Conservation (phyloP, 139 green algal species). For the Edaphochlamys debaryana region DNA sequence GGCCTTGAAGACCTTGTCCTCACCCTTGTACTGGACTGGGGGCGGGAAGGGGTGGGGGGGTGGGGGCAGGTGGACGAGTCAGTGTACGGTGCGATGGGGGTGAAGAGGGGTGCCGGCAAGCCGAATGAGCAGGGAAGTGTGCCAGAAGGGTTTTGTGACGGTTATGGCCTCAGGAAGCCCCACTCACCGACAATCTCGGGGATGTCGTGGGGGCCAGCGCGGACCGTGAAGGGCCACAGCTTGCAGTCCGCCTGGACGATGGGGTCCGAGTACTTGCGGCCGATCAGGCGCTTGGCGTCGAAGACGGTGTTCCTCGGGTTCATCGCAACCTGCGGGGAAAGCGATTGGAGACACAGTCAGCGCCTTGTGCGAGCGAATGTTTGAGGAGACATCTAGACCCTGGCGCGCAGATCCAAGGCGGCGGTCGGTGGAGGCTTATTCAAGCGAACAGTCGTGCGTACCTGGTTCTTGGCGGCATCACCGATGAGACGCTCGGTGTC, state of each 20-base stretch:
- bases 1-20: slow-evolving; percentile 91
- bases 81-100: not conserved
- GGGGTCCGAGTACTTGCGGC: slow-evolving; percentile 70
- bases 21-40: slow-evolving; percentile 94
- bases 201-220: slow-evolving; percentile 39
- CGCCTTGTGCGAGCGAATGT: no score
- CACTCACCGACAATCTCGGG: slow-evolving; percentile 48
- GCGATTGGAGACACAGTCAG: no score
- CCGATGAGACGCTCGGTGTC: slow-evolving; percentile 97
- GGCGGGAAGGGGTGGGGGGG: no score
- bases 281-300: slow-evolving; percentile 98
- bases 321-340: slow-evolving; percentile 34
- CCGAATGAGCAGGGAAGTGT: no score
- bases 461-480: slow-evolving; percentile 98
- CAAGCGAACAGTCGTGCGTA: no score
- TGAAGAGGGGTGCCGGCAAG: no score
- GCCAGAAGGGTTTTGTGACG: no score
- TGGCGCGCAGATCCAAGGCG: no score
- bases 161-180: no score
- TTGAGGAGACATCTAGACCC: no score
- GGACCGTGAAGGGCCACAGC: slow-evolving; percentile 88
- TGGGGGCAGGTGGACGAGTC: no score
- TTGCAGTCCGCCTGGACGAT: slow-evolving; percentile 93
- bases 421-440: no score
- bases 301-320: slow-evolving; percentile 92